Percentiles rank a stretch among this genome's conserved stretches.
Evolutionary conservation across 2,329 filamentous ascomycete genomes (phyloP).

Genomic region (Fusarium sp.): DNA sequence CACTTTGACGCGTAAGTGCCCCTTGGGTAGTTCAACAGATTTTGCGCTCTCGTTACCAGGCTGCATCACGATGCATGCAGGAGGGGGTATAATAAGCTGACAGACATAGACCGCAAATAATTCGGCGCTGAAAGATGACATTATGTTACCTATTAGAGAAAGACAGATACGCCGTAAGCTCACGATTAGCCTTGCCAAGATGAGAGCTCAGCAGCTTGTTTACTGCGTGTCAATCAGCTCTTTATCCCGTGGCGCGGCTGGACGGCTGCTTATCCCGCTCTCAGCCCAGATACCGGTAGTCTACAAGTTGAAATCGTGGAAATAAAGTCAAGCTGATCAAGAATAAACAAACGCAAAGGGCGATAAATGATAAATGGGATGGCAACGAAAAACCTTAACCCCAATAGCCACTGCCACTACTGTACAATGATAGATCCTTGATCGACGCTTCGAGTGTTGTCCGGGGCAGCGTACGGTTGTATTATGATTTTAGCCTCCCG

Average conservation of each 20-base stretch:
- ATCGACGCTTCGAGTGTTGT: slow-evolving; percentile 19
- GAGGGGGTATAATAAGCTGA: slow-evolving; percentile 9
- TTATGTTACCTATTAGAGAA: background rate
- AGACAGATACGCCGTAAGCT: background rate
- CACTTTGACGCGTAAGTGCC: slow-evolving; percentile 34
- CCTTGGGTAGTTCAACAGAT: slow-evolving; percentile 2
- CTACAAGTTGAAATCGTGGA: background rate
- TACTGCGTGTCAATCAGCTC: background rate
- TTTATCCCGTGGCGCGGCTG: background rate
- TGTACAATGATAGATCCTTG: background rate
- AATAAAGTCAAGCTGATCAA: background rate
- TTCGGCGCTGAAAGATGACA: background rate
- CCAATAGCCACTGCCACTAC: background rate
- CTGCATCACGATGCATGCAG: slow-evolving; percentile 1
- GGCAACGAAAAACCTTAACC: background rate
- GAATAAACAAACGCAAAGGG: slow-evolving; percentile 2
- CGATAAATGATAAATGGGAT: background rate
- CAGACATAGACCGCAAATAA: background rate
- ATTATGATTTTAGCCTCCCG: slow-evolving; percentile 13
- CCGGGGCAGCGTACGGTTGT: slow-evolving; percentile 18
- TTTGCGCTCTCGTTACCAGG: background rate
- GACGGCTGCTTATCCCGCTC: background rate
- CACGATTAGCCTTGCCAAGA: slow-evolving; percentile 17
- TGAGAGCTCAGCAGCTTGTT: background rate
- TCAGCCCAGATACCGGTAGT: too few species aligned